Conservation (phyloP, 2,329 filamentous ascomycete genomes). For the Colletotrichum sp. region DNA sequence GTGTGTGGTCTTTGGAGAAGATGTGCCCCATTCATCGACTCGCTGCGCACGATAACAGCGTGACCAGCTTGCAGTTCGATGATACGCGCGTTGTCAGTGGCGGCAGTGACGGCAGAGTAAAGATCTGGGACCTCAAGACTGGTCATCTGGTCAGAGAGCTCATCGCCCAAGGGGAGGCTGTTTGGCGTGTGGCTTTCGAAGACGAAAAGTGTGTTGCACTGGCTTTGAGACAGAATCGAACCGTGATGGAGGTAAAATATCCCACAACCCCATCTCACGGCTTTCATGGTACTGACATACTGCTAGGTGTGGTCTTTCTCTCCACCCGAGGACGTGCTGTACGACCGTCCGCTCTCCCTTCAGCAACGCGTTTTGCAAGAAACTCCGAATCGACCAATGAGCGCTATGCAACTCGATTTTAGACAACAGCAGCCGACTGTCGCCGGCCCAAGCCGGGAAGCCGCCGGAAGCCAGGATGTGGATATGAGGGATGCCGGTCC, state of each 20-base stretch:
- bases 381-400: slow-evolving; percentile 53
- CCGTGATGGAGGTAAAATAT: slow-evolving; percentile 92
- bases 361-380: slow-evolving; percentile 50
- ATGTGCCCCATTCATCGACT: slow-evolving; percentile 93
- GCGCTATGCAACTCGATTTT: slow-evolving; percentile 54
- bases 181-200: slow-evolving; percentile 98
- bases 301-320: slow-evolving; percentile 91
- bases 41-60: slow-evolving; percentile 97
- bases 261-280: not conserved
- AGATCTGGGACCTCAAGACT: slow-evolving; percentile 96
- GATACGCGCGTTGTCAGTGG: slow-evolving; percentile 94
- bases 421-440: slow-evolving; percentile 35
- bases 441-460: slow-evolving; percentile 35
- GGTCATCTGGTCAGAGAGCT: slow-evolving; percentile 91
- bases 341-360: slow-evolving; percentile 57
- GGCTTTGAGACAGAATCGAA: slow-evolving; percentile 82
- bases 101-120: slow-evolving; percentile 95
- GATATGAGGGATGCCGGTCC: slow-evolving; percentile 63
- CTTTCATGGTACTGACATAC: slow-evolving; percentile 30
- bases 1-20: slow-evolving; percentile 92
- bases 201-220: slow-evolving; percentile 98
- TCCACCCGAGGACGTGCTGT: slow-evolving; percentile 74
- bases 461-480: slow-evolving; percentile 48
- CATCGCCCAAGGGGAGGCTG: slow-evolving; percentile 88
- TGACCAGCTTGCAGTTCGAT: slow-evolving; percentile 97